These are phyloP conservation scores for Aegilops tauschii DNA, from an alignment of 176 grass and related monocot species.

Conservation along the genomic window DNA sequence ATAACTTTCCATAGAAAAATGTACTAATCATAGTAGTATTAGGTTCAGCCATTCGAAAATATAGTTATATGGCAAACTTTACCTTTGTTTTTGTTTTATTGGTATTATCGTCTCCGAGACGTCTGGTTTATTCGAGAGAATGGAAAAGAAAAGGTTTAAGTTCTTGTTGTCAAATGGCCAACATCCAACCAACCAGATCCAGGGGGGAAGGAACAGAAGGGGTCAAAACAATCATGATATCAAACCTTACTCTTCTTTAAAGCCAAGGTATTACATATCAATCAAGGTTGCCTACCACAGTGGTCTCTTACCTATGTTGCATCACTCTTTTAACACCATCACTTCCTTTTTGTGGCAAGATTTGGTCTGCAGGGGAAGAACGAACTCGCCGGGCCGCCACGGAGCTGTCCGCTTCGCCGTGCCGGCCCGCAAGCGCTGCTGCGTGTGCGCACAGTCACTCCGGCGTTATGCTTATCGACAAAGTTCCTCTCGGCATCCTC, in stretches of 20 bases:
- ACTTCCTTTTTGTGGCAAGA: constrained; percentile 31
- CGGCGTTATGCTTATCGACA: background rate
- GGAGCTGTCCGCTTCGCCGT: background rate
- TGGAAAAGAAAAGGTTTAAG: background rate
- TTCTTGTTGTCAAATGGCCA: constrained; percentile 2
- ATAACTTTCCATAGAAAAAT: background rate
- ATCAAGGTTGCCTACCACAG: background rate
- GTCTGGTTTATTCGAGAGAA: background rate
- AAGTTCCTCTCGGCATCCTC: background rate
- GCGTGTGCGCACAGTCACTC: background rate
- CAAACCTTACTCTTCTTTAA: background rate
- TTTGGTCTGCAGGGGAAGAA: background rate
- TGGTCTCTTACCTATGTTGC: background rate
- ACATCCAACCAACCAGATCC: constrained; percentile 7
- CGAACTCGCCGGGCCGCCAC: background rate
- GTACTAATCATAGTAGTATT: background rate
- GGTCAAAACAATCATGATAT: background rate
- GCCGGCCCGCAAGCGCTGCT: background rate
- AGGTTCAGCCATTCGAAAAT: background rate
- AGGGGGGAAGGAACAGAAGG: background rate
- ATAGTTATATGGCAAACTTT: background rate
- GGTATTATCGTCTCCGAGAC: background rate
- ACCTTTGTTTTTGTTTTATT: background rate
- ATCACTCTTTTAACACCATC: background rate
- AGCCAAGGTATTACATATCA: constrained; percentile 27